These are phyloP conservation scores for Insectozyma bohioensis DNA, from an alignment of 1,139 yeast species.

Conservation along the genomic window DNA sequence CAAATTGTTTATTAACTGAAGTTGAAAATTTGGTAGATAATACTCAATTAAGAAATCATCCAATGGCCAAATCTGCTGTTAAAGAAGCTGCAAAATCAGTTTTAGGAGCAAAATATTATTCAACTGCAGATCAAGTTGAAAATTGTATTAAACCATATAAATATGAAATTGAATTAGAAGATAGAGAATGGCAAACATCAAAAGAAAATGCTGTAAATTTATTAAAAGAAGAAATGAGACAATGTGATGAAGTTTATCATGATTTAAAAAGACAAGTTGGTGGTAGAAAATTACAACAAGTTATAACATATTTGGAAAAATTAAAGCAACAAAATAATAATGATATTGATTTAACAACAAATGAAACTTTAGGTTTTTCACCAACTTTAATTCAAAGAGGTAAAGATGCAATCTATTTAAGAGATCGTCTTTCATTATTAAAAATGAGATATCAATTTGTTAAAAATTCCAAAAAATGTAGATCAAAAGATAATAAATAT, in stretches of 20 bases:
- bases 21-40: conserved; percentile 69
- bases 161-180: conserved; percentile 94
- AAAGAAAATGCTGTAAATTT: conserved; percentile 74
- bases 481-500: conserved; percentile 74
- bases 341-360: conserved; percentile 42
- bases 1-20: conserved; percentile 76
- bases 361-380: conserved; percentile 78
- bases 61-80: conserved; percentile 78
- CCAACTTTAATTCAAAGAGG: conserved; percentile 70
- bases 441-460: conserved; percentile 75
- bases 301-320: conserved; percentile 68
- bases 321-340: conserved; percentile 47
- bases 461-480: conserved; percentile 71
- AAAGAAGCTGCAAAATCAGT: conserved; percentile 84
- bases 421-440: conserved; percentile 70
- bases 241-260: conserved; percentile 68
- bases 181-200: conserved; percentile 86
- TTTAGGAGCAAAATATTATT: conserved; percentile 71
- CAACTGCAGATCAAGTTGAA: conserved; percentile 98
- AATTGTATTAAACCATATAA: conserved; percentile 97
- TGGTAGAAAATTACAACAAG: conserved; percentile 77
- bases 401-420: conserved; percentile 79
- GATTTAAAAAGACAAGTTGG: conserved; percentile 75
- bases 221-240: conserved; percentile 80
- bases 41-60: conserved; percentile 81